phyloP scores from a whole-genome alignment of 2,329 filamentous ascomycete species.

The Clonostachys byssicola region DNA sequence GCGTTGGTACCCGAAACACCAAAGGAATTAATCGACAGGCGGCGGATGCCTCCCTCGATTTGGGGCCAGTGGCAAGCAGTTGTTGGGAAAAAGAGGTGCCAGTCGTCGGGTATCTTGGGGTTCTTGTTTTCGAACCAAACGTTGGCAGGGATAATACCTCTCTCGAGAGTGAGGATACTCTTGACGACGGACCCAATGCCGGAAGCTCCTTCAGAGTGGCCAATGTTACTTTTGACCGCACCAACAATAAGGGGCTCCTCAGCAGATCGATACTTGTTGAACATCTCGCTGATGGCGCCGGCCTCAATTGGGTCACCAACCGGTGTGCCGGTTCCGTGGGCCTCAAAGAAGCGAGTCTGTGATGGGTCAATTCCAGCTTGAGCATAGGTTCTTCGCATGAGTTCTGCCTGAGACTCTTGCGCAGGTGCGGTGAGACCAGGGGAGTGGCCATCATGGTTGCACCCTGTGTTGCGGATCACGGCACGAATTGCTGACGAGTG shows the following conservation, averaged over 20 bases:
- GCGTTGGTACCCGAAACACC: slow-evolving; percentile 27
- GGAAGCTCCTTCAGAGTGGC: slow-evolving; percentile 15
- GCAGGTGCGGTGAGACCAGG: slow-evolving; percentile 49
- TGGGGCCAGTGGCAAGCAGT: slow-evolving; percentile 18
- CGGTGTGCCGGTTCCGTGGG: slow-evolving; percentile 31
- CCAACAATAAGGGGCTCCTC: slow-evolving; percentile 10
- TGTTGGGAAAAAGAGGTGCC: not conserved
- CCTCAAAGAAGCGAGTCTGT: slow-evolving; percentile 31
- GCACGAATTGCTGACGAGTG: slow-evolving; percentile 34
- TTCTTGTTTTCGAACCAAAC: slow-evolving; percentile 19
- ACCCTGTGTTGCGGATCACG: slow-evolving; percentile 17
- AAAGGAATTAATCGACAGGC: slow-evolving; percentile 23
- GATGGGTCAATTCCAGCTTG: slow-evolving; percentile 26
- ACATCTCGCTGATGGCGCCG: slow-evolving; percentile 18
- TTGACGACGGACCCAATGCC: slow-evolving; percentile 15
- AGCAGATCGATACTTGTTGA: not conserved
- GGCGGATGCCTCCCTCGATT: slow-evolving; percentile 15
- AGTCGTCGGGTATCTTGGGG: slow-evolving; percentile 5
- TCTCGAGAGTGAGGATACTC: slow-evolving; percentile 8
- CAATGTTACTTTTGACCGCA: slow-evolving; percentile 18
- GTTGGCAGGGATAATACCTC: slow-evolving; percentile 19
- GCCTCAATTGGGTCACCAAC: slow-evolving; percentile 34
- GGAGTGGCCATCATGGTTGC: slow-evolving; percentile 33
- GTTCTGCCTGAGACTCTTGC: slow-evolving; percentile 27
- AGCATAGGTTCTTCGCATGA: slow-evolving; percentile 30